These are phyloP conservation scores for Lanmaoa rubissima DNA, from an alignment of 768 basidiomycete genomes.

Conservation along the genomic window DNA sequence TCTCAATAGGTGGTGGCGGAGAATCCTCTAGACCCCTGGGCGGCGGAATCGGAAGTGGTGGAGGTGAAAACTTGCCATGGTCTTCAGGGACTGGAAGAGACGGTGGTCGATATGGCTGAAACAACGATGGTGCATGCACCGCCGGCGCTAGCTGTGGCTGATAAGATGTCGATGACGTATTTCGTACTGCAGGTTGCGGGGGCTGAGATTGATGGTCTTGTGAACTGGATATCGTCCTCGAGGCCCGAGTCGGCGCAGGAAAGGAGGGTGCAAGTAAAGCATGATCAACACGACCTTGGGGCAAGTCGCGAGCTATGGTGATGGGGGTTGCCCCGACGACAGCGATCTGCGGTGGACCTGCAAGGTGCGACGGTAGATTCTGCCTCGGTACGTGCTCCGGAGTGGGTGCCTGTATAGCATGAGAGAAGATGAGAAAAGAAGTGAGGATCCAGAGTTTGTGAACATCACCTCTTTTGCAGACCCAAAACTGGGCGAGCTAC, in stretches of 20 bases:
- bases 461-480: conserved; percentile 28
- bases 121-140: conserved; percentile 23
- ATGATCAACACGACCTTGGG: conserved; percentile 22
- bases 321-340: conserved; percentile 32
- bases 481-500: conserved; percentile 23
- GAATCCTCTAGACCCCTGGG: conserved; percentile 25
- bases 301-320: conserved; percentile 20
- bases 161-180: conserved; percentile 10
- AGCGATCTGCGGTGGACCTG: conserved; percentile 30
- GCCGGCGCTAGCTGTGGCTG: conserved; percentile 11
- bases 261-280: conserved; percentile 27
- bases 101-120: conserved; percentile 24
- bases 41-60: conserved; percentile 30
- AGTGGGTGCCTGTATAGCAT: conserved; percentile 15
- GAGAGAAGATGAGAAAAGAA: conserved; percentile 10
- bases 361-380: conserved; percentile 10
- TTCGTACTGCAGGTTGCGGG: conserved; percentile 13
- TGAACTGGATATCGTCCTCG: conserved; percentile 24
- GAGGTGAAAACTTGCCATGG: conserved; percentile 25
- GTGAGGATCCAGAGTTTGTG: background rate
- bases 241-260: conserved; percentile 25
- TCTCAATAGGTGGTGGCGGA: conserved; percentile 20
- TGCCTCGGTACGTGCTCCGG: conserved; percentile 17
- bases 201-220: conserved; percentile 21
- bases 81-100: conserved; percentile 18